Evolutionary conservation across 129 eudicot species (phyloP).

Genomic region (Kitagawia praeruptora): DNA sequence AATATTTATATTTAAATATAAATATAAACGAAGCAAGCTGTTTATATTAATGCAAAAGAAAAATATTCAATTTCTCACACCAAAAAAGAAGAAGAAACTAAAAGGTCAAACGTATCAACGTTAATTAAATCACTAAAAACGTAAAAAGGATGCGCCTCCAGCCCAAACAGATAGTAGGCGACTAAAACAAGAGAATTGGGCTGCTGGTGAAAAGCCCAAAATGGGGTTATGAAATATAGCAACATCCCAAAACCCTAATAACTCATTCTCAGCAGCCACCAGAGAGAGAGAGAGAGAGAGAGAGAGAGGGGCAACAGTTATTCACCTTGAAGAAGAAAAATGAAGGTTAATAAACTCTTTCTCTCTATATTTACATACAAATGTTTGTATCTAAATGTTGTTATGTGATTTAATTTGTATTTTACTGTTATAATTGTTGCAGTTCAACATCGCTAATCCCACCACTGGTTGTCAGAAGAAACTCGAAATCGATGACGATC

Average conservation of each 20-base stretch:
- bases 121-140: too few relatives aligned
- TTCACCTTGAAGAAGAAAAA: slow-evolving; percentile 1
- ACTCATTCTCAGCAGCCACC: neutral
- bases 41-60: too few relatives aligned
- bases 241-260: neutral
- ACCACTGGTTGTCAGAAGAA: slow-evolving; percentile 97
- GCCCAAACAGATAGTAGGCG: too few relatives aligned
- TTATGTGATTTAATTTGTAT: neutral
- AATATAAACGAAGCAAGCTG: too few relatives aligned
- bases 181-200: neutral
- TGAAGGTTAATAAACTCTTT: slow-evolving; percentile 18
- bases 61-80: too few relatives aligned
- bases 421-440: neutral
- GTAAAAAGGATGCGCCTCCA: too few relatives aligned
- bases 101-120: too few relatives aligned
- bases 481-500: slow-evolving; percentile 91
- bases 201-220: neutral
- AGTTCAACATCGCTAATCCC: slow-evolving; percentile 86
- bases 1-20: too few relatives aligned
- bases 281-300: neutral
- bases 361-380: neutral
- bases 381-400: neutral
- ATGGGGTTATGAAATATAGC: neutral
- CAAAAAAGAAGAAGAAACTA: too few relatives aligned
- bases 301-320: neutral